Conservation (phyloP, 305 asterid genomes). For the Fraxinus velutina region DNA sequence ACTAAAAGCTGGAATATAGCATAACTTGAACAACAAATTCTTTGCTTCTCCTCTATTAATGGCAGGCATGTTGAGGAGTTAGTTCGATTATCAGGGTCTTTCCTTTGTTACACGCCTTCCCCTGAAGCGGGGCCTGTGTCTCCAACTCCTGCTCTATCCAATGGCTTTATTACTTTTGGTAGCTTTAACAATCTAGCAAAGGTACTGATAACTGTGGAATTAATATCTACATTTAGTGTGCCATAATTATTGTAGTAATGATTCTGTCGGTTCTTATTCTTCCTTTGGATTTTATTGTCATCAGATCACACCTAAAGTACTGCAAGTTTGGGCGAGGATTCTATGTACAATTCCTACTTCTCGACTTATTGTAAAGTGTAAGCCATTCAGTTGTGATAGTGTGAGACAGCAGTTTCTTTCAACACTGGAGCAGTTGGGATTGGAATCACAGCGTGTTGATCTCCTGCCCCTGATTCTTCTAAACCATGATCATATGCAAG, state of each 20-base stretch:
- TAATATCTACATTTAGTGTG: neutral
- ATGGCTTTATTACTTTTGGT: conserved; percentile 95
- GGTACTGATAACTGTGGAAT: conserved; percentile 43
- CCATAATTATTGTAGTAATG: neutral
- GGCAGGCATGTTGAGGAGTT: conserved; percentile 96
- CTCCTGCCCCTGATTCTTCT: conserved; percentile 93
- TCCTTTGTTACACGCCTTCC: conserved; percentile 94
- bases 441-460: conserved; percentile 94
- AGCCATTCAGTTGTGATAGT: conserved; percentile 91
- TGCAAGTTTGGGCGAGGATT: conserved; percentile 96
- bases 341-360: conserved; percentile 90
- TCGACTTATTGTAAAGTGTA: conserved; percentile 92
- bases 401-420: conserved; percentile 81
- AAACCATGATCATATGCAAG: conserved; percentile 99
- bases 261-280: conserved; percentile 11
- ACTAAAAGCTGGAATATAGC: conserved; percentile 11
- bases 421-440: conserved; percentile 77
- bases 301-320: conserved; percentile 93
- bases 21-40: conserved; percentile 15
- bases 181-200: conserved; percentile 99
- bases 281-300: conserved; percentile 25
- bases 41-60: conserved; percentile 23
- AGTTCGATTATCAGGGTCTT: conserved; percentile 74
- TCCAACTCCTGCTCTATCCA: conserved; percentile 81
- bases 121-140: conserved; percentile 92